Base-by-base conservation (phyloP, 768 basidiomycete genomes). In the Tylopilus intermedius region DNA sequence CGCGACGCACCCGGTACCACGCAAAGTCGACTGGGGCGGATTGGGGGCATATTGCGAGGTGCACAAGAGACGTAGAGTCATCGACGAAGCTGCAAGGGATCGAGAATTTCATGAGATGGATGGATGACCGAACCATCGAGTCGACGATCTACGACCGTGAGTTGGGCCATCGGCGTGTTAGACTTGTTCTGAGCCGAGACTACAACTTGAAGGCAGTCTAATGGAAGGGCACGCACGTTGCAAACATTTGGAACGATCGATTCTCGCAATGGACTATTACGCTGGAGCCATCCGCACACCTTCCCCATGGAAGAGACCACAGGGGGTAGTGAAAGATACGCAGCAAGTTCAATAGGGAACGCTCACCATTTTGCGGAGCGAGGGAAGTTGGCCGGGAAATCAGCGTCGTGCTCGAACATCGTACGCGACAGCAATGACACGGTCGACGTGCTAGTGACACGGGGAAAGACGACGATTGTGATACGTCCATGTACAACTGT, bases 1-100 rank as follows among this genome's bases (percentile, higher is more conserved):
- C 68, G 59, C 0, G 81, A 79, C 0, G 94, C 94, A 1, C 78
- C 74, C 0, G 95, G 63, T 88, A 95, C 94, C 94, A 97, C 15
- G 76, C 54, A 57, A 82, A 86, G 50, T 93, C 89, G 33, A 93
- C 79, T 0, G 92, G 80, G 0, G 84, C 77, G 1, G 89, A 70
- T 64, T 90, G 90, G 0, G 60, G 50, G 35, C 83, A 67, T 40
- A 63, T 60, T 27, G 61, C 58, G 42, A 54, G 22, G 38, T 67
- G 65, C 27, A 9, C 18, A 6, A 65, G 37, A 35, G 45, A 15
- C 4, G 26, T 5, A 35, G 44, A 22, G n/a, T n/a, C 14, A 22
- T 14, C 21, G 21, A 39, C 13, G 51, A 10, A 6, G 39, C 52
- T 55, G 30, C 2, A 22, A 51, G 4, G 29, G 4, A 30, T 24